These are phyloP conservation scores for Termitomyces sp. DNA, from an alignment of 768 basidiomycete genomes.

Conservation along the genomic window DNA sequence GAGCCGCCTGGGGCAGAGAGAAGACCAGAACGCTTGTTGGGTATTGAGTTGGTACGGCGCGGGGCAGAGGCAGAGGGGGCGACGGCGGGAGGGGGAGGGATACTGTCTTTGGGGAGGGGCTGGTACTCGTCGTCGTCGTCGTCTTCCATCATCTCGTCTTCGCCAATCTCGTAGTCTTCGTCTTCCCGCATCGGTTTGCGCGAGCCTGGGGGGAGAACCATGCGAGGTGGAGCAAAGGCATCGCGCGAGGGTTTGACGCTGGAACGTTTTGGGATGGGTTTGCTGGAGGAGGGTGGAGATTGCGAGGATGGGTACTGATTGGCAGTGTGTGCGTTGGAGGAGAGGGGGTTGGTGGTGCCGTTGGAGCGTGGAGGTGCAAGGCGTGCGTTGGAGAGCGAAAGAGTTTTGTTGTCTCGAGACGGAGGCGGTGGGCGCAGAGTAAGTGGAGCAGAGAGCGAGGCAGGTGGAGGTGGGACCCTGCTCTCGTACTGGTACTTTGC, in stretches of 20 bases:
- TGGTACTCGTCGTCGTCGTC: not conserved
- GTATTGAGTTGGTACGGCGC: not conserved
- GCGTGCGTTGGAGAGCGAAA: not conserved
- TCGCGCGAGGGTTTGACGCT: not conserved
- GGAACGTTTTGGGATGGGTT: not conserved
- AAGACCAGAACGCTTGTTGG: not conserved
- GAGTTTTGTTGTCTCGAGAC: not conserved
- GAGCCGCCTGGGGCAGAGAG: not conserved
- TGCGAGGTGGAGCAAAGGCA: not conserved
- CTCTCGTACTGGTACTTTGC: constrained; percentile 1
- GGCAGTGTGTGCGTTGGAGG: not conserved
- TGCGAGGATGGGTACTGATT: not conserved
- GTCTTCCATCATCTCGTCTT: constrained; percentile 2
- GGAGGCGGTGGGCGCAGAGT: constrained; percentile 2
- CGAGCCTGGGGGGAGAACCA: not conserved
- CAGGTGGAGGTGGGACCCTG: not conserved
- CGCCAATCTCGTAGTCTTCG: constrained; percentile 3
- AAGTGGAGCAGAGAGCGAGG: constrained; percentile 6
- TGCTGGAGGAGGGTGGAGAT: not conserved
- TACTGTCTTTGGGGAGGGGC: not conserved
- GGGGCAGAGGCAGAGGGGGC: not conserved
- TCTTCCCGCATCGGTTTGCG: not conserved
- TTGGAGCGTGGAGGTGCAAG: not conserved
- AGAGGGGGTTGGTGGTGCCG: not conserved
- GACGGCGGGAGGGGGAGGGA: not conserved